Base-by-base conservation (phyloP, 2,329 filamentous ascomycete genomes). In the Coniochaeta hoffmannii region DNA sequence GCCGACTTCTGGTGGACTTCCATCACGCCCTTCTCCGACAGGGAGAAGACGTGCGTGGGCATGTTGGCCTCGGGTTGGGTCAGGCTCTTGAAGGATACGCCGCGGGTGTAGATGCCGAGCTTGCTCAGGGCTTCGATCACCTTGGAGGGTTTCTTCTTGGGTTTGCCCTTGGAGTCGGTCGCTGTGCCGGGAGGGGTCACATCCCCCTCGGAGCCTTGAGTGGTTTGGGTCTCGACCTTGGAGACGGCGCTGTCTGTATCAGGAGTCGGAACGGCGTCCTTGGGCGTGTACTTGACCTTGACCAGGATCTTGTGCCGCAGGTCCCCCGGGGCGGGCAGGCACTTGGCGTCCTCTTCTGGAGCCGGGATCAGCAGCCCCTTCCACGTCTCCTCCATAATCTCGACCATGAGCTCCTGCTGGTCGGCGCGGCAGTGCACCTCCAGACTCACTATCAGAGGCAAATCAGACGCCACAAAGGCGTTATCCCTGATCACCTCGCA, bases 361-460 rank as follows among this genome's bases (percentile, higher is more conserved):
- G 73, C 68, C 1, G 86, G 78, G 1, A 96, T 75, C 9, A 97
- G 75, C 57, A 86, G 76, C 1, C 79, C 86, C n/a, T 78, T 78
- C 90, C 91, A 99, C 26, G 83, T 83, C 58, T 95, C 83, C 59
- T 85, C 80, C 84, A 99, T 97, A 64, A 97, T 96, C 58, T 88
- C 80, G 5, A 96, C 91, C 90, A 97, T 97, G 56, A 87, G 80
- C 60, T 88, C 81, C 69, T 99, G 94, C 71, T 99, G 94, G 56
- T 87, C 80, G 0, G 83, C 72, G 59, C 78, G 79, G 60, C 90
- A 91, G 73, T 97, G 94, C 0, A 97, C 90, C 70, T 99, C 94
- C 31, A 99, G 79, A 66, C 90, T 96, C 63, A 97, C 87, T 57
- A 97, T 93, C n/a, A 99, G 76, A 0, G 94, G 94, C 17, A 96